Base-by-base conservation (phyloP, 2,329 filamentous ascomycete genomes). In the Chalara sp. region DNA sequence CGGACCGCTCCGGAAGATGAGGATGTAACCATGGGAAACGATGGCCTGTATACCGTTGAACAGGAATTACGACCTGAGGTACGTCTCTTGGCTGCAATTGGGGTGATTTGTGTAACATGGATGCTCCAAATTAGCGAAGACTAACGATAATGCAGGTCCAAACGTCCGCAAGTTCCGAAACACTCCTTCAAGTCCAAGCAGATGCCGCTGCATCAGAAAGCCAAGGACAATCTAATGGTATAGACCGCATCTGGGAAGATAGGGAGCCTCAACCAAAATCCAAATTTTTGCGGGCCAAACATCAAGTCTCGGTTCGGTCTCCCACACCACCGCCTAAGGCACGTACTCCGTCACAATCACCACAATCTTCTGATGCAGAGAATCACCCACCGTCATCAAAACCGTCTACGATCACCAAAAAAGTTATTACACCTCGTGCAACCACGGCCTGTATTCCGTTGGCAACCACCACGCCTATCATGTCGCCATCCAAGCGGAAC, bases 361-460 rank as follows among this genome's bases (percentile, higher is more conserved):
- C 84, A 0, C 86, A 89, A 59, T 85, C 86, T 1, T 91, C 87
- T 0, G 85, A 93, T 63, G 86, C 85, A 0, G 88, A 93, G 66
- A 92, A 92, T 58, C 82, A 80, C 45, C 86, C 86, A 1, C 87
- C 87, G 0, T 87, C 85, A 1, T 82, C 83, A 5, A 79, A 75
- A 48, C 79, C 78, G 1, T 72, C 76, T 3, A 73, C 54, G 35
- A 52, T 50, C 29, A 53, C 54, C 7, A 58, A 53, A 37, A 60
- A 57, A 33, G 49, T 48, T 1, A 39, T 47, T 12, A 59, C 59
- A 5, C 58, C 61, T n/a, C 53, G 51, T 11, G 52, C 55, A n/a
- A 53, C 49, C 48, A 59, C 68, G 4, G 76, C 75, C 63, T 72
- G 75, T 5, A 66, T 76, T 29, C 71, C 72, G 0, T 68, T 82